Evolutionary conservation across 2,329 filamentous ascomycete species (phyloP), one percentile per base, ranked within the genome.

Genomic region (Penicillium sclerotiorum): DNA sequence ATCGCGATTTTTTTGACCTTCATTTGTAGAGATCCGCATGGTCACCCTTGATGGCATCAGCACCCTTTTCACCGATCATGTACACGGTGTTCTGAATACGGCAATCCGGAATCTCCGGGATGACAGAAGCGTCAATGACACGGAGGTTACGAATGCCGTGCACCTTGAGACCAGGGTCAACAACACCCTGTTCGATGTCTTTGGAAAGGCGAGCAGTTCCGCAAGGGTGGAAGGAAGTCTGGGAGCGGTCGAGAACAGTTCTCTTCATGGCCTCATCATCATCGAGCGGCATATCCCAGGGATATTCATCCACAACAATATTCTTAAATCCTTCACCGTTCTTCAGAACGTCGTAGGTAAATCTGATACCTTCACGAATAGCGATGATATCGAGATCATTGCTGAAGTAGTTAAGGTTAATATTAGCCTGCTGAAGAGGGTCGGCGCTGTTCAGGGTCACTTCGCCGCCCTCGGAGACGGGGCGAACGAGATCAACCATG

Each of bases 51-150:
- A 42, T 42, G 12, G 32, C 25, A 5, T 42, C 39, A 5, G 25
- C 39, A 3, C 39, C 47, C 43, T 47, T 53, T 32, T 53, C 47
- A 13, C 43, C 51, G 13, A 47, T 39, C 51, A 53, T 50, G 8
- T 49, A 85, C 2, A 84, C 80, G 1, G 78, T 72, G 47, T 80
- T 83, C 60, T 83, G 80, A 41, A 82, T 82, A 4, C 80, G 74
- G 70, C 80, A 71, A 74, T 80, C 44, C 65, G 79, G 62, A 75
- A 80, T 60, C 9, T 82, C 71, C 0, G 81, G 80, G 8, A 83
- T 76, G 17, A 82, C 65, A 0, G 77, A 81, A 1, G 80, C 79
- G 60, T 83, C 80, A 37, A 78, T 73, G 13, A 83, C 74, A 3
- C 80, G 73, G 1, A 83, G 69, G 12, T 73, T 76, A 41, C 76